Conservation (phyloP, 768 basidiomycete genomes). For the Suillus lakei region DNA sequence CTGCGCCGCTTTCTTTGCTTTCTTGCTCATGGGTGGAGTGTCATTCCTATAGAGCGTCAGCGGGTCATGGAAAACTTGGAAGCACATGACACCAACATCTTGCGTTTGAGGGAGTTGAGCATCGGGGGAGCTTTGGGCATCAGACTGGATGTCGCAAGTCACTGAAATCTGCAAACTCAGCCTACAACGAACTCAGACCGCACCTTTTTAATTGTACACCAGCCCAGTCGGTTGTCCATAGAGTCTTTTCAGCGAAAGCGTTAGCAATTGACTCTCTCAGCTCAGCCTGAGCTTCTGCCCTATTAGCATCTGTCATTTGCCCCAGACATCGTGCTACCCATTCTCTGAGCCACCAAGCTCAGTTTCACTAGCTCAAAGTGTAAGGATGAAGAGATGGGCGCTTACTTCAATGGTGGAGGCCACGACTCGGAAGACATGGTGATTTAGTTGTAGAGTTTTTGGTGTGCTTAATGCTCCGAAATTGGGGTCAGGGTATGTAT, state of each 20-base stretch:
- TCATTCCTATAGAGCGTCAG: constrained; percentile 43
- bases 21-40: constrained; percentile 52
- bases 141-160: constrained; percentile 47
- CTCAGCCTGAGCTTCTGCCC: constrained; percentile 88
- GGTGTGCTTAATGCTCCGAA: neutral
- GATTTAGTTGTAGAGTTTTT: neutral
- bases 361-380: constrained; percentile 13
- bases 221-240: constrained; percentile 96
- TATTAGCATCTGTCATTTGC: constrained; percentile 89
- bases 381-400: neutral
- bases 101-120: constrained; percentile 67
- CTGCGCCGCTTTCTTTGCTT: constrained; percentile 61
- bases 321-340: constrained; percentile 95
- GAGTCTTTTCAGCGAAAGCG: constrained; percentile 79
- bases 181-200: constrained; percentile 7
- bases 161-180: constrained; percentile 21
- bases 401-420: constrained; percentile 81
- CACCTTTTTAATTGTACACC: constrained; percentile 88
- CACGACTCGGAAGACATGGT: constrained; percentile 78
- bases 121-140: constrained; percentile 60
- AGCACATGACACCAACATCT: constrained; percentile 52
- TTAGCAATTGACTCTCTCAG: constrained; percentile 96
- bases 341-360: constrained; percentile 56
- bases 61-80: neutral
- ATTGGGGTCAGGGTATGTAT: neutral